Base-by-base conservation (phyloP, 306 rosid species). In the Mucuna pruriens region DNA sequence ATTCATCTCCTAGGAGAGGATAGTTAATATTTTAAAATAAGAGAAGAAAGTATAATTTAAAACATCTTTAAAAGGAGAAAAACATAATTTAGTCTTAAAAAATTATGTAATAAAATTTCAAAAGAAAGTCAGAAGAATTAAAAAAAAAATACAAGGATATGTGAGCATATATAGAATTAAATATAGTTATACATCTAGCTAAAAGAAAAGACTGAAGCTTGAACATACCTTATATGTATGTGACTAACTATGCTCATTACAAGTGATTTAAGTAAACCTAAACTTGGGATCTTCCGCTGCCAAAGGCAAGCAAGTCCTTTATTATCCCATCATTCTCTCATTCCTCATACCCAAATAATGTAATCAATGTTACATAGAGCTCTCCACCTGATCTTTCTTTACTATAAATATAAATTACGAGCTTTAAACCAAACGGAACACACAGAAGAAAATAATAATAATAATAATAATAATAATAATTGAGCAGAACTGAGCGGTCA, bases 301-400 rank as follows among this genome's bases (percentile, higher is more conserved):
- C 85, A 57, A 77, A 62, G 31, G 76, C 26, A 76, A 76, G 52
- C 73, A 84, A 42, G 17, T 68, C 67, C 6, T 67, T 90, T 79
- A 74, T 68, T 80, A 68, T 29, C 31, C 1, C 3, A 8, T 7
- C 57, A 20, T 67, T 78, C 60, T 81, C 74, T 76, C 57, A 26
- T 61, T 75, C 46, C 81, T 75, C 79, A 67, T 40, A 82, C 55
- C 22, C 79, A 70, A 75, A 68, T 29, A 57, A 68, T 51, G 67
- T 42, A 55, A n/a, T n/a, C n/a, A n/a, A 7, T 58, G 75, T 46
- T 66, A 36, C 77, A 61, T 45, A 44, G 52, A 44, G 54, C 9
- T 38, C 45, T 39, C 58, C 33, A 15, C 34, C 51, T 55, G 64
- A 67, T 75, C 55, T 33, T 68, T 75, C 69, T 55, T 69, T 68